Evolutionary conservation across 768 basidiomycete species (phyloP).

Genomic region (Psilocybe subaeruginosa): DNA sequence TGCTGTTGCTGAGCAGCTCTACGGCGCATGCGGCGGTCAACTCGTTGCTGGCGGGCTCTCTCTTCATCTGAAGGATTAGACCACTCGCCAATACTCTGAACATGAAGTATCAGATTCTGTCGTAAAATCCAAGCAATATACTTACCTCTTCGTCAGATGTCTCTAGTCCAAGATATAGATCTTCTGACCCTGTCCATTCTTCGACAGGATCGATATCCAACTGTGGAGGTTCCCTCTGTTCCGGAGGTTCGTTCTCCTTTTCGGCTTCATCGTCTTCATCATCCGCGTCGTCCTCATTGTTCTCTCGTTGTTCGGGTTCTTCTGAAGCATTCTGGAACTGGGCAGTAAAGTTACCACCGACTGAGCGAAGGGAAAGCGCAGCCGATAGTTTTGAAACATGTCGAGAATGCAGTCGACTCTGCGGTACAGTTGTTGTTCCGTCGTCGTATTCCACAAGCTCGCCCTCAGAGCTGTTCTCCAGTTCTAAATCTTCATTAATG

Average conservation of each 20-base stretch:
- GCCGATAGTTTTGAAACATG: conserved; percentile 70
- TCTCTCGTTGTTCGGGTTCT: conserved; percentile 30
- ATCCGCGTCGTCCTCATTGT: conserved; percentile 45
- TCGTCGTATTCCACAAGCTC: conserved; percentile 27
- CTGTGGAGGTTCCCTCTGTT: conserved; percentile 18
- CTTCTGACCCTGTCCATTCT: conserved; percentile 88
- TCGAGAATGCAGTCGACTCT: conserved; percentile 64
- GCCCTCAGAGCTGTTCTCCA: conserved; percentile 37
- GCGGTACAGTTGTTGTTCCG: conserved; percentile 47
- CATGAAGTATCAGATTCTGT: conserved; percentile 5
- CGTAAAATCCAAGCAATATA: conserved; percentile 16
- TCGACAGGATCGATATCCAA: conserved; percentile 40
- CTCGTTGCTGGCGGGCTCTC: conserved; percentile 68
- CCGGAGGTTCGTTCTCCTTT: conserved; percentile 26
- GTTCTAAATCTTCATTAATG: conserved; percentile 36
- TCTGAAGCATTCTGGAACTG: conserved; percentile 27
- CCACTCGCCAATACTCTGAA: conserved; percentile 84
- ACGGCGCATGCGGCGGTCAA: conserved; percentile 64
- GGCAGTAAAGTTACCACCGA: conserved; percentile 53
- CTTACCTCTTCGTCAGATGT: conserved; percentile 73
- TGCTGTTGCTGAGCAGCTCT: conserved; percentile 42
- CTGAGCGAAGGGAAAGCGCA: conserved; percentile 67
- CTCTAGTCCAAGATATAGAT: conserved; percentile 50
- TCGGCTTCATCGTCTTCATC: conserved; percentile 28
- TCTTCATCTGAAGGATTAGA: conserved; percentile 93